phyloP scores from a whole-genome alignment of 2,329 filamentous ascomycete genomes.

The Aspergillus pseudoviridinutans region DNA sequence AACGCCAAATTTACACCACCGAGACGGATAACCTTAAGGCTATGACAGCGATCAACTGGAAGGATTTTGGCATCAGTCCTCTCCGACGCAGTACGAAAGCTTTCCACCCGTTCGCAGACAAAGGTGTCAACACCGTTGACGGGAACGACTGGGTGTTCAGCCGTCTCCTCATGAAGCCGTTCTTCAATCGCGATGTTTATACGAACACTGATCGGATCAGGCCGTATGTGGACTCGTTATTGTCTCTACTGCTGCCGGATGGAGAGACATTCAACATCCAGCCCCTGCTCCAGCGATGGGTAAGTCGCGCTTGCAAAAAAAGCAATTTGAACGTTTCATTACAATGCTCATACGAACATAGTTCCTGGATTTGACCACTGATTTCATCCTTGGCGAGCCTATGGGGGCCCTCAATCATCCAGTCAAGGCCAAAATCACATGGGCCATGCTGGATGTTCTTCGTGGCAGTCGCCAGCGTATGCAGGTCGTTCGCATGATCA shows the following conservation, averaged over 20 bases:
- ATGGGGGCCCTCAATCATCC: constrained; percentile 7
- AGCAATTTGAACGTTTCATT: background rate
- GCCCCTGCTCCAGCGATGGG: constrained; percentile 12
- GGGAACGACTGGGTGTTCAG: constrained; percentile 7
- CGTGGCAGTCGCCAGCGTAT: constrained; percentile 1
- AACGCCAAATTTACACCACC: too few relatives aligned
- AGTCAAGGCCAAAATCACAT: background rate
- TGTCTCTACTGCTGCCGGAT: constrained; percentile 1
- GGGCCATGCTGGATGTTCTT: background rate
- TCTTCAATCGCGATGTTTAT: constrained; percentile 6
- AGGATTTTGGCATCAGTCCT: too few relatives aligned
- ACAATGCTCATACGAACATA: background rate
- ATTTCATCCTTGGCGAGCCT: constrained; percentile 16
- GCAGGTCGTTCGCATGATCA: background rate
- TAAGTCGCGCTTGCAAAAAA: background rate
- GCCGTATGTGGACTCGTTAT: background rate
- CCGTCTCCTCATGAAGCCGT: constrained; percentile 9
- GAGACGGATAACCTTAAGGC: too few relatives aligned
- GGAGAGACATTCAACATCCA: constrained; percentile 3
- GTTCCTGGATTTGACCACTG: constrained; percentile 13
- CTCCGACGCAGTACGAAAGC: too few relatives aligned
- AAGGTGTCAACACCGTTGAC: constrained; percentile 5
- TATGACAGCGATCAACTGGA: too few relatives aligned
- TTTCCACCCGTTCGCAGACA: too few relatives aligned
- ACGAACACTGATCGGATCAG: background rate